Base-by-base conservation (phyloP, 352 stramenopile species). In the Halophytophthora polymorphica region DNA sequence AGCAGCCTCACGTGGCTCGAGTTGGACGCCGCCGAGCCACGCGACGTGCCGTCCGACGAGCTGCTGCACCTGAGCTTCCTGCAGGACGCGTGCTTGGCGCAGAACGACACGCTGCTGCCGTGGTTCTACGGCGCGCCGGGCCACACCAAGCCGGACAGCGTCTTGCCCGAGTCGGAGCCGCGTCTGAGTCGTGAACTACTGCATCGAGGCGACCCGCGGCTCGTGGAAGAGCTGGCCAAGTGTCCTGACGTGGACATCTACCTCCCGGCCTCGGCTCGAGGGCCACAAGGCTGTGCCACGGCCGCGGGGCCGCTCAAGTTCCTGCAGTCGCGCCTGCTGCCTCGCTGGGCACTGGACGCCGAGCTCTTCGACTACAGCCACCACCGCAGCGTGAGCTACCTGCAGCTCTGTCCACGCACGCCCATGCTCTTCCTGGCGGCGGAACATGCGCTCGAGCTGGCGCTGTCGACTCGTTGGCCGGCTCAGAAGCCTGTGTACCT, bases 161-260 rank as follows among this genome's bases (percentile, higher is more conserved):
- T 51, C 35, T 29, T 43, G 1, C 36, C 34, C 1, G 3, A 35
- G 10, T 36, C 53, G 12, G 39, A 45, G 12, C 40, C 58, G 1
- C 47, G 58, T 37, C 47, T 39, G 45, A 66, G 53, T 15, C 58
- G 46, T 1, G 35, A 41, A 11, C 12, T 66, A 13, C 41, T 52
- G 4, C 58, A 72, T 17, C 48, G 50, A 35, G 53, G 58, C 31
- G 70, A 85, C n/a, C 61, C 65, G 17, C 28, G 62, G 41, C 45
- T 86, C 19, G 46, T 86, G 31, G 54, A 75, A 4, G 61, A 69
- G 35, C 56, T 89, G 21, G 53, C 61, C 8, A 47, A 69, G 36
- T 88, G 78, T 40, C 60, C 69, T 0, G 75, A 84, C 45, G 64
- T 87, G 18, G 78, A 90, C 22, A 74, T 90, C 46, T 90, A 77